Conservation (phyloP, 805 yeast species). For the Schwanniomyces sp. region DNA sequence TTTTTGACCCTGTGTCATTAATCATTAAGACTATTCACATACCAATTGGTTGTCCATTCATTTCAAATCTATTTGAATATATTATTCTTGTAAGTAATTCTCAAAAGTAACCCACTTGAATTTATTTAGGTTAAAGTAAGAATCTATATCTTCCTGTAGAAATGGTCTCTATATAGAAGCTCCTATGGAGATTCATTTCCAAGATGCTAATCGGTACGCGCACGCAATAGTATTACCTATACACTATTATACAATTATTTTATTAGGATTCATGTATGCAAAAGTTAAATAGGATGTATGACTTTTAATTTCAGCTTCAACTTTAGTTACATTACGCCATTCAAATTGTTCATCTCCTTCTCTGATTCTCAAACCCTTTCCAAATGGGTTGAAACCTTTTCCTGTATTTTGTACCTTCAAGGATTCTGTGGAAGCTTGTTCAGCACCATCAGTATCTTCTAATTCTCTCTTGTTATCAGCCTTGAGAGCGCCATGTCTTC, state of each 20-base stretch:
- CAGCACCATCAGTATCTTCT: conserved; percentile 16
- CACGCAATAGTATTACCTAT: conserved; percentile 1
- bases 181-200: not conserved
- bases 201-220: conserved; percentile 1
- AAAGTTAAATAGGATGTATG: conserved; percentile 94
- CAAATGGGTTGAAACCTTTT: conserved; percentile 84
- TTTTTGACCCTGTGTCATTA: not conserved
- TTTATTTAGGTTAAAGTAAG: not conserved
- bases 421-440: conserved; percentile 8
- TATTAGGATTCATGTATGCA: conserved; percentile 52
- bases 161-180: not conserved
- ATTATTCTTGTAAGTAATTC: not conserved
- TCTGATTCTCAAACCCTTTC: conserved; percentile 77
- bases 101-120: not conserved
- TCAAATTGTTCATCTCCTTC: conserved; percentile 82
- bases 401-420: conserved; percentile 38
- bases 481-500: conserved; percentile 39
- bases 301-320: conserved; percentile 83
- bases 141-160: not conserved
- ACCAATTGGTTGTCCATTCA: conserved; percentile 33
- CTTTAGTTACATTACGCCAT: conserved; percentile 84
- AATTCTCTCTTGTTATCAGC: conserved; percentile 24
- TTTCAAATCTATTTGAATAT: conserved; percentile 5
- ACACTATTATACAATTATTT: conserved; percentile 5
- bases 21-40: conserved; percentile 10